A percentile compares a stretch with the other conserved stretches of the same genome.
These are phyloP conservation scores for Jamesozyma lodderae DNA, from an alignment of 805 yeast genomes.

Conservation along the genomic window DNA sequence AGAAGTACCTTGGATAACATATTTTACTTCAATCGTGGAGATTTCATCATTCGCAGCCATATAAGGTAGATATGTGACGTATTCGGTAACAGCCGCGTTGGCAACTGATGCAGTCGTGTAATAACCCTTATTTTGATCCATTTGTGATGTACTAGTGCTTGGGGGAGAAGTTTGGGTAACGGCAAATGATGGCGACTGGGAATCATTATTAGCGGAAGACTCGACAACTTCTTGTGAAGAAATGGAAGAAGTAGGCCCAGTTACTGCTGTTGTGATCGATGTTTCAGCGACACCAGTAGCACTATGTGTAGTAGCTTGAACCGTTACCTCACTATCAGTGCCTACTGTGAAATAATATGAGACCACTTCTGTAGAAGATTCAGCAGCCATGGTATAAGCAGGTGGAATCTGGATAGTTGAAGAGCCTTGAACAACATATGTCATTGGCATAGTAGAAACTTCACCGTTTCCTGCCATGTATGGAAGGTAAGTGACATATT, in stretches of 20 bases:
- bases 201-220: too few species aligned
- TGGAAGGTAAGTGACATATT: slow-evolving; percentile 1
- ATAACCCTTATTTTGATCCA: too few species aligned
- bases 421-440: not conserved
- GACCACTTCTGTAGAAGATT: slow-evolving; percentile 1
- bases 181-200: too few species aligned
- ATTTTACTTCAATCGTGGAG: not conserved
- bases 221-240: too few species aligned
- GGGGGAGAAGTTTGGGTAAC: too few species aligned
- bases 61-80: not conserved
- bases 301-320: not conserved
- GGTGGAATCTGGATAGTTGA: not conserved
- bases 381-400: not conserved
- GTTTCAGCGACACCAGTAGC: not conserved
- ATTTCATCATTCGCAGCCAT: not conserved
- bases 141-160: too few species aligned
- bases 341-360: slow-evolving; percentile 1
- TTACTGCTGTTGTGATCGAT: too few species aligned
- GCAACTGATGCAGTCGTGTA: not conserved
- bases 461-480: not conserved
- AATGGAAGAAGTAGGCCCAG: too few species aligned
- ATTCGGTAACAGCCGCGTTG: not conserved
- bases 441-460: not conserved
- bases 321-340: not conserved
- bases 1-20: not conserved